phyloP scores from a whole-genome alignment of 805 yeast genomes.

The Grigorovia yakushimaensis region DNA sequence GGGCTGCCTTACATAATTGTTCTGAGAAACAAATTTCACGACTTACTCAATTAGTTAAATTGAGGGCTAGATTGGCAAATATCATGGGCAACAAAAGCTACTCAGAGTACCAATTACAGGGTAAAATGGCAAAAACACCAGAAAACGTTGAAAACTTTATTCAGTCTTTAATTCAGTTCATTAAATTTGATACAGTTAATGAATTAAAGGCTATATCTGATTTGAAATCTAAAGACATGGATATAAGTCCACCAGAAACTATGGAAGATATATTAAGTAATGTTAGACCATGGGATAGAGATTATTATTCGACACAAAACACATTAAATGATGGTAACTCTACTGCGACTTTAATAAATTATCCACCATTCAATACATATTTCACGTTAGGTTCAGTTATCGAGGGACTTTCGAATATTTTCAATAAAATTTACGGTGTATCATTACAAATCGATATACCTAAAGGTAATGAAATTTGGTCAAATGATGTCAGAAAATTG shows the following conservation, averaged over 20 bases:
- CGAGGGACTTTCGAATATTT: conserved; percentile 68
- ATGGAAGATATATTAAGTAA: conserved; percentile 35
- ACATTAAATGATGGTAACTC: not conserved
- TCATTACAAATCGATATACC: conserved; percentile 58
- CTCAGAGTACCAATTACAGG: conserved; percentile 73
- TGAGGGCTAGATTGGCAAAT: conserved; percentile 61
- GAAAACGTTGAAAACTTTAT: conserved; percentile 66
- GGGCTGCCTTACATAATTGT: conserved; percentile 67
- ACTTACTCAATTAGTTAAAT: conserved; percentile 49
- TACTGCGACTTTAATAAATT: not conserved
- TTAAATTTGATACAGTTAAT: conserved; percentile 42
- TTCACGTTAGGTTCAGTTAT: conserved; percentile 82
- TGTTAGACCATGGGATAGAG: conserved; percentile 89
- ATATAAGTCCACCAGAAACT: conserved; percentile 7
- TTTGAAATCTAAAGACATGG: conserved; percentile 23
- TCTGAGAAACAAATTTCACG: conserved; percentile 50
- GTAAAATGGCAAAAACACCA: conserved; percentile 83
- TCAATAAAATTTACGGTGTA: conserved; percentile 66
- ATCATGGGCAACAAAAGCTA: conserved; percentile 62
- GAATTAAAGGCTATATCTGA: conserved; percentile 48
- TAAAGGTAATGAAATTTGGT: conserved; percentile 77
- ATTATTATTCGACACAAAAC: conserved; percentile 34
- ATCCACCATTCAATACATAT: conserved; percentile 47
- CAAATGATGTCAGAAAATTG: conserved; percentile 70
- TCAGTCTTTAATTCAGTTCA: conserved; percentile 43